Base-by-base conservation (phyloP, 2,329 filamentous ascomycete genomes). In the Stemphylium vesicarium region DNA sequence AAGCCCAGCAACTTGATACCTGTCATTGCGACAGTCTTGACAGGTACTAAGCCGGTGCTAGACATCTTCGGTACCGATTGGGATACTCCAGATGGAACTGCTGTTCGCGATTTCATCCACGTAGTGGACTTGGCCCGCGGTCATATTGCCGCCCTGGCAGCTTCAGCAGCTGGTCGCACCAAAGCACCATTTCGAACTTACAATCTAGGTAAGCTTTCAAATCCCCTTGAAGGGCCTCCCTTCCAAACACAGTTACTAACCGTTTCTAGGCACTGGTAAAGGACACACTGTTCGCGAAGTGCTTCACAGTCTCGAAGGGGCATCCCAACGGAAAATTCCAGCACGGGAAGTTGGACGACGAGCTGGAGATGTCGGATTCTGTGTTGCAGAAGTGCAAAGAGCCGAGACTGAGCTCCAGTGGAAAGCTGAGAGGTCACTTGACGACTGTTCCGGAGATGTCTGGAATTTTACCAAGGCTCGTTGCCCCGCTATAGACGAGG, bases 91-190 rank as follows among this genome's bases (percentile, higher is more conserved):
- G 87, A 89, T 62, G 86, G 87, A 13, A 88, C 86, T 0, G 85
- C 85, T 1, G 80, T 89, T 36, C 83, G 87, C 37, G 87, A 89
- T 70, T 89, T 87, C 66, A 87, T 89, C 59, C 86, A 89, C 62
- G 86, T 88, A 33, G 83, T 81, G 13, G 87, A 89, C 70, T 79
- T 89, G 39, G 86, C 86, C 5, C 78, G 82, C 37, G 86, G 84
- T 4, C 87, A 89, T 71, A 81, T 88, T 33, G 84, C 86, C 6
- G 87, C 87, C 1, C 76, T 87, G 49, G 66, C 71, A 6, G 73
- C 74, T 22, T 71, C 70, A n/a, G 62, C 71, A 22, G 61, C 64
- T 37, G 71, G 71, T 29, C 69, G 59, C 29, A 66, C 70, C 33
- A 64, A 64, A 41, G 58, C 72, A 2, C 59, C 74, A 4, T 78